A percentile compares a stretch with the other conserved stretches of the same genome.
phyloP scores from a whole-genome alignment of 257 asterid species.

The Solanum chiquidenum region DNA sequence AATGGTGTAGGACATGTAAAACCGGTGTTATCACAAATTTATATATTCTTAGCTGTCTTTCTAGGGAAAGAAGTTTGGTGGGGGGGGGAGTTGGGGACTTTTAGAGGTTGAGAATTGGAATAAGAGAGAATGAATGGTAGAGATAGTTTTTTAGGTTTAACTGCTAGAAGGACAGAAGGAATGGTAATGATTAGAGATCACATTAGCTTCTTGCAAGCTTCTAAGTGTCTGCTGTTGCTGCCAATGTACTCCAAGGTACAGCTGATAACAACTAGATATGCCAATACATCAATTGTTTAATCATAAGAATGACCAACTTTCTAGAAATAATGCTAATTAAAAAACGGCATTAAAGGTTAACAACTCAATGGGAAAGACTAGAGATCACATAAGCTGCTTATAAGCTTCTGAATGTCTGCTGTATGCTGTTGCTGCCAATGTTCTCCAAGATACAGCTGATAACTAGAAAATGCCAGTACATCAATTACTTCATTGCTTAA shows the following conservation, averaged over 20 bases:
- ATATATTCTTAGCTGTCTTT: neutral
- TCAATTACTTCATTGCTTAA: neutral
- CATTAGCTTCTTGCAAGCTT: neutral
- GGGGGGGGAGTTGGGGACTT: neutral
- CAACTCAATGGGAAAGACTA: neutral
- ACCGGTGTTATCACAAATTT: neutral
- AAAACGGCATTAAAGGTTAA: neutral
- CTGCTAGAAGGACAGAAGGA: neutral
- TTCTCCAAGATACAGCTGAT: neutral
- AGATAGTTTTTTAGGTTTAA: neutral
- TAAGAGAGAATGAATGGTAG: neutral
- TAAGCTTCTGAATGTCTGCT: neutral
- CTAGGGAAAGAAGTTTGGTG: neutral
- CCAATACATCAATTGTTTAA: neutral
- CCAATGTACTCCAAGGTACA: neutral
- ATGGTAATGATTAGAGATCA: neutral
- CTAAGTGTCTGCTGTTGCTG: neutral
- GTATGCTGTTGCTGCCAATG: neutral
- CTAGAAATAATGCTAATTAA: neutral
- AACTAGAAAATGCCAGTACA: neutral
- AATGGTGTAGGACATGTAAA: neutral
- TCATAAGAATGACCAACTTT: neutral
- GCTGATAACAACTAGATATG: neutral
- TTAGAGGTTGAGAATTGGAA: neutral
- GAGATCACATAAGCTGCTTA: neutral